phyloP scores from a whole-genome alignment of 2,329 filamentous ascomycete species.

The Botrytis pseudocinerea region DNA sequence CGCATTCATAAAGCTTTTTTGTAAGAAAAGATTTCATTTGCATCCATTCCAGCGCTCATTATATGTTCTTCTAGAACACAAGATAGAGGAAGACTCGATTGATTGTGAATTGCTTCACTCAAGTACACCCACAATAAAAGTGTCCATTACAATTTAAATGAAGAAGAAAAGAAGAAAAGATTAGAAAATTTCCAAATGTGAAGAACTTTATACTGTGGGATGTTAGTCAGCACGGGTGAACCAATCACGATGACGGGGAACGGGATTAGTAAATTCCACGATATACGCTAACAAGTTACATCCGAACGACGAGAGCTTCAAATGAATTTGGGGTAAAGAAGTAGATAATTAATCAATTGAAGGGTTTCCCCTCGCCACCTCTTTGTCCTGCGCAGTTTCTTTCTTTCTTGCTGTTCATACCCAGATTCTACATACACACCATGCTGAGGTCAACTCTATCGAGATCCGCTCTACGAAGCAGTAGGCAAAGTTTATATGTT shows the following conservation, averaged over 20 bases:
- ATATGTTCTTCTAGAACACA: slow-evolving; percentile 61
- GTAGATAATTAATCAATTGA: slow-evolving; percentile 25
- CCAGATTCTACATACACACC: slow-evolving; percentile 58
- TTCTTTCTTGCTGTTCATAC: slow-evolving; percentile 44
- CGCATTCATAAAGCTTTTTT: slow-evolving; percentile 46
- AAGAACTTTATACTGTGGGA: slow-evolving; percentile 32
- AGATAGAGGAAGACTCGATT: slow-evolving; percentile 72
- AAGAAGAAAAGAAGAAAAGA: slow-evolving; percentile 43
- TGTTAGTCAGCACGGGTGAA: slow-evolving; percentile 25
- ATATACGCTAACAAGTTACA: slow-evolving; percentile 23
- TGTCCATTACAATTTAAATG: slow-evolving; percentile 61
- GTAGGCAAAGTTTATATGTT: slow-evolving; percentile 59
- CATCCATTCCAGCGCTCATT: slow-evolving; percentile 69
- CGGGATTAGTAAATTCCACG: slow-evolving; percentile 32
- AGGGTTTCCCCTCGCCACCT: slow-evolving; percentile 15
- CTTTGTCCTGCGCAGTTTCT: slow-evolving; percentile 30
- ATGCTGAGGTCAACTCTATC: slow-evolving; percentile 69
- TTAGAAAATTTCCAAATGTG: slow-evolving; percentile 30
- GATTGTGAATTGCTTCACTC: slow-evolving; percentile 44
- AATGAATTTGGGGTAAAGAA: slow-evolving; percentile 21
- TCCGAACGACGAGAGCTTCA: slow-evolving; percentile 25
- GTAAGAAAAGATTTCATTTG: slow-evolving; percentile 55
- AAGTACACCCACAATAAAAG: slow-evolving; percentile 73
- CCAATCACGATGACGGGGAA: slow-evolving; percentile 32
- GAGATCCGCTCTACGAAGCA: slow-evolving; percentile 67